Conservation (phyloP, 78 protist genomes). For the Polysphondylium violaceum region DNA sequence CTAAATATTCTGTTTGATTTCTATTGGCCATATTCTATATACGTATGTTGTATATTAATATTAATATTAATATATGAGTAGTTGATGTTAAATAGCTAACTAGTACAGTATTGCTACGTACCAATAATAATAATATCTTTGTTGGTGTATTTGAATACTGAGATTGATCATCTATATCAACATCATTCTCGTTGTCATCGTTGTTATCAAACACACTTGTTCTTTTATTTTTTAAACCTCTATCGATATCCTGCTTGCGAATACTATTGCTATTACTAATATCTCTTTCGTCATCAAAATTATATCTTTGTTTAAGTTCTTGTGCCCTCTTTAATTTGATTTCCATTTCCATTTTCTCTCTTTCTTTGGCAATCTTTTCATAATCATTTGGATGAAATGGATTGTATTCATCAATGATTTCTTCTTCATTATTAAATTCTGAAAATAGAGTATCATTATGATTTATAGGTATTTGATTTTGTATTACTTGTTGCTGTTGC, state of each 20-base stretch:
- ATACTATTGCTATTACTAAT: not conserved
- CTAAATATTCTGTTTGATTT: slow-evolving; percentile 14
- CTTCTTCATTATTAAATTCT: slow-evolving; percentile 19
- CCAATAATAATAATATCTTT: slow-evolving; percentile 13
- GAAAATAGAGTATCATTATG: not conserved
- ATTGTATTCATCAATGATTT: slow-evolving; percentile 54
- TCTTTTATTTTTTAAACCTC: no score
- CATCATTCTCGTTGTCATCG: not conserved
- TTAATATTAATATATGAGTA: not conserved
- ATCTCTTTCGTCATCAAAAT: not conserved
- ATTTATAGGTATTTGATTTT: no score
- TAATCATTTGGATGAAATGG: slow-evolving; percentile 72
- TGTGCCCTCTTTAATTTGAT: not conserved
- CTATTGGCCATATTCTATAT: slow-evolving; percentile 16
- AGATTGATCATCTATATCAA: not conserved
- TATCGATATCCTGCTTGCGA: not conserved
- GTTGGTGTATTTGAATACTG: slow-evolving; percentile 27
- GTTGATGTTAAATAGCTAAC: not conserved
- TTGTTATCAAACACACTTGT: not conserved
- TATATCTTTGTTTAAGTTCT: no score
- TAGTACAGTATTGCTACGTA: no score
- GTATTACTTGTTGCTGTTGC: no score
- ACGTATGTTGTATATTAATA: not conserved
- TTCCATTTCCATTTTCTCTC: slow-evolving; percentile 9
- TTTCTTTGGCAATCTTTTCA: slow-evolving; percentile 37